Evolutionary conservation across 441 rosid genomes (phyloP), one percentile per base, ranked within the genome.

Genomic region (Syzygium syzygioides): DNA sequence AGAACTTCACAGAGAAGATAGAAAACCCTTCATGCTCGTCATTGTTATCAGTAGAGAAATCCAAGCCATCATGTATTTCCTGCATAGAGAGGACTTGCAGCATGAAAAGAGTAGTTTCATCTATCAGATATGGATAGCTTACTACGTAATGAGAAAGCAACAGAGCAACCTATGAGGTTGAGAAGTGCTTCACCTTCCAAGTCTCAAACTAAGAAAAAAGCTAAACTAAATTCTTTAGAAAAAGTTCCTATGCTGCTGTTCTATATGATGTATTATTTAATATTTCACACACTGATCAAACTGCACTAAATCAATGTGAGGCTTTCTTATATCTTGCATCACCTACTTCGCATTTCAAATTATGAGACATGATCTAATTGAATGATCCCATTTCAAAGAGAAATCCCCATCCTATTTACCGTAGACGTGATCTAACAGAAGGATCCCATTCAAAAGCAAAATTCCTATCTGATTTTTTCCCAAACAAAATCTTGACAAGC

Each of bases 21-120:
- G 96, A 94, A 90, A 94, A 34, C 14, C 52, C 86, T 14, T 20
- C 88, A 60, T 55, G 90, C 87, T 93, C 88, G 32, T 86, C 92
- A 85, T 91, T 86, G 30, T 87, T 85, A 62, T 55, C 62, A 48
- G 9, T 45, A 59, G 95, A 90, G 88, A 94, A 92, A 86, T 94
- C 95, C 91, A 96, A 91, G 30, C 98, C 96, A 59, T 97, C 94
- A 91, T 97, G 99, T 84, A 96, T 92, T 92, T 97, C 99, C 99
- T 97, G 94, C 91, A 90, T 20, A 55, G 86, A 50, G 59, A 84
- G 86, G 45, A 55, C 55, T 84, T 17, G 86, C 83, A 41, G 83
- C 10, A 32, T 84, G 17, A 84, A 52, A 84, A 50, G 59, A 84
- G n/a, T 17, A 52, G 23, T n/a, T 84, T 84, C 41, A 76, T 45